Percentiles rank a stretch among this genome's conserved stretches.
Evolutionary conservation across 768 basidiomycete genomes (phyloP).

Genomic region (Termitomyces sp.): DNA sequence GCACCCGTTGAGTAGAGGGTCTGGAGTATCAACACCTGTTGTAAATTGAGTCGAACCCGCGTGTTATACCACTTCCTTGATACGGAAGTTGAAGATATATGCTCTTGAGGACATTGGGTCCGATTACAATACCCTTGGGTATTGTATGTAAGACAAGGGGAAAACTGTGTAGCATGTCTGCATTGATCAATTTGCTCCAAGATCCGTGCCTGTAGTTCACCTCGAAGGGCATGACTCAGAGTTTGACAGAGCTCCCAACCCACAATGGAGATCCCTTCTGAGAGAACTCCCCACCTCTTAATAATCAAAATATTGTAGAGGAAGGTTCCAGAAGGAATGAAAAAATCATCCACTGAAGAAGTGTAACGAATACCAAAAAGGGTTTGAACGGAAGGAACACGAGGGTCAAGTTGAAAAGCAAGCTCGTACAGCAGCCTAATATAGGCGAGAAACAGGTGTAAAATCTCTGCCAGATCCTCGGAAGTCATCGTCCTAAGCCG

Average conservation of each 20-base stretch:
- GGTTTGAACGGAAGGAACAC: conserved; percentile 20
- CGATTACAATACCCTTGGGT: conserved; percentile 30
- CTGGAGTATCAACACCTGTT: conserved; percentile 48
- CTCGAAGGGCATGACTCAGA: conserved; percentile 23
- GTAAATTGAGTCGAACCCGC: conserved; percentile 42
- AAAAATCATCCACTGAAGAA: conserved; percentile 25
- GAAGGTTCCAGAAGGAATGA: conserved; percentile 25
- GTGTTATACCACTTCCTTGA: conserved; percentile 31
- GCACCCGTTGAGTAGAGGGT: conserved; percentile 12
- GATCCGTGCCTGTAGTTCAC: conserved; percentile 26
- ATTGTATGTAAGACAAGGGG: conserved; percentile 35
- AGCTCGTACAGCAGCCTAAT: conserved; percentile 28
- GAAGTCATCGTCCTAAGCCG: conserved; percentile 22
- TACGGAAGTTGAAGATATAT: conserved; percentile 22
- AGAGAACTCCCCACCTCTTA: neutral
- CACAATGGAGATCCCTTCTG: conserved; percentile 7
- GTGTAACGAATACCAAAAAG: conserved; percentile 31
- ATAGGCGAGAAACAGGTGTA: conserved; percentile 35
- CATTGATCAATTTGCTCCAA: conserved; percentile 31
- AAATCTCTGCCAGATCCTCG: conserved; percentile 24
- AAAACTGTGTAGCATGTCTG: conserved; percentile 27
- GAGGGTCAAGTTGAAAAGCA: conserved; percentile 24
- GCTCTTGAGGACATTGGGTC: conserved; percentile 33
- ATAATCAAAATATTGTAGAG: conserved; percentile 12
- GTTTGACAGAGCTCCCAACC: conserved; percentile 20